A percentile compares a stretch with the other conserved stretches of the same genome.
phyloP scores from a whole-genome alignment of 106 monocot genomes.

The Xerophyta viscosa region DNA sequence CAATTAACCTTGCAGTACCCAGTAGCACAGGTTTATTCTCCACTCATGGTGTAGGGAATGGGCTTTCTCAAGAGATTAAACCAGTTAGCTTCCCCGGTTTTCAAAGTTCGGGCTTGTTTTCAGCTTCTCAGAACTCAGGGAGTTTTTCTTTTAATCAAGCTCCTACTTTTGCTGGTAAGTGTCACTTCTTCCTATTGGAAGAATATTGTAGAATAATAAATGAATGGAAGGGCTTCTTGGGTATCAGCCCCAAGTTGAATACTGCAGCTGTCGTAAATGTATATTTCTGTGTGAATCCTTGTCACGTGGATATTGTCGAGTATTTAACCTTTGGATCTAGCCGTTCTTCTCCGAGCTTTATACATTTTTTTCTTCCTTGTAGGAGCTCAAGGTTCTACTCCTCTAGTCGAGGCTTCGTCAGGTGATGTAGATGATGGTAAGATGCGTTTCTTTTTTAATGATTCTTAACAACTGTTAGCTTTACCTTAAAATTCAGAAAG shows the following conservation, averaged over 20 bases:
- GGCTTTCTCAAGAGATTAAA: constrained; percentile 13
- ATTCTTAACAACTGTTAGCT: neutral
- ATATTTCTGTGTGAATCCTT: too few species aligned
- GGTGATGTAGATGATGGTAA: constrained; percentile 69
- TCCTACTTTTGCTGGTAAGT: constrained; percentile 21
- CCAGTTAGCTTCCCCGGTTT: constrained; percentile 15
- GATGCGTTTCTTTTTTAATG: neutral
- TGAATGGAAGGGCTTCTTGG: too few species aligned
- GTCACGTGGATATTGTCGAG: too few species aligned
- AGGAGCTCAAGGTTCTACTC: constrained; percentile 42
- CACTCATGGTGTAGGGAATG: constrained; percentile 15
- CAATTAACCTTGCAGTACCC: constrained; percentile 16
- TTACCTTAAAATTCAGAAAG: too few species aligned
- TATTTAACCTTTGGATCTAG: neutral
- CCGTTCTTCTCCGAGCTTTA: neutral
- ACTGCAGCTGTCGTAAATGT: too few species aligned
- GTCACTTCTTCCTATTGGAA: neutral
- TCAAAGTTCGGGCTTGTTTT: constrained; percentile 19
- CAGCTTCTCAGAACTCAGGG: constrained; percentile 27
- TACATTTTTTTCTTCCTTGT: constrained; percentile 10
- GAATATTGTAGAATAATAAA: too few species aligned
- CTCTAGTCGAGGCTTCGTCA: constrained; percentile 35
- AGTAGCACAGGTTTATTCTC: constrained; percentile 9
- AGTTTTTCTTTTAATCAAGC: constrained; percentile 39
- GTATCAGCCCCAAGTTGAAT: too few species aligned